Base-by-base conservation (phyloP, 2,329 filamentous ascomycete genomes). In the Fusarium newnesense region DNA sequence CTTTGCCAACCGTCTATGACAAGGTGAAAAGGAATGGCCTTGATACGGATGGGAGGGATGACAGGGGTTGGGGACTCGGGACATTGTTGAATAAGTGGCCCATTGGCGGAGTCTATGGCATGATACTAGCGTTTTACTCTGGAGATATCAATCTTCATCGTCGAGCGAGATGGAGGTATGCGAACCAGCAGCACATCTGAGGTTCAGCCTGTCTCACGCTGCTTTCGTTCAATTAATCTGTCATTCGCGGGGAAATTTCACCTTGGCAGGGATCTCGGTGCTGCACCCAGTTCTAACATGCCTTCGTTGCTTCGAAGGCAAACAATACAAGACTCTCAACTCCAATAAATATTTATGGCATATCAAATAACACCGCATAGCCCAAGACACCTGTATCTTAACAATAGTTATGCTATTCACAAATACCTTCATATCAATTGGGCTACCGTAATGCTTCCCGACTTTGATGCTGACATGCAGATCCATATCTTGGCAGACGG, bases 1-100 rank as follows among this genome's bases (percentile, higher is more conserved):
- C 84, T 8, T 79, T 93, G 69, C 91, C 91, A 9, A 89, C 83
- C 11, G 88, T 93, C 3, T 92, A 89, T 79, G 89, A 93, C 69
- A 93, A 94, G 80, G 88, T 91, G 18, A 86, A 85, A n/a, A 86
- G 84, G 59, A 86, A 88, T 15, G 82, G 84, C 56, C 78, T 82
- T 10, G 47, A 24, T 18, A 18, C 1, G 76, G 80, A 60, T 70
- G 44, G n/a, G 11, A 28, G 52, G 2, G 19, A 21, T 0, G 5
- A 37, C 0, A 26, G 52, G 4, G 39, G 62, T 4, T 69, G 64
- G 58, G n/a, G 5, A 1, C 1, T 54, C 0, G 21, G 26, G 11
- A 32, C 42, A 0, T 43, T 69, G 36, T 9, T 72, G 21, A 61
- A 53, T 19, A 71, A 19, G 7, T 78, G 77, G 76, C 76, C 70